Conservation (phyloP, 257 asterid species). For the Przewalskia tangutica region DNA sequence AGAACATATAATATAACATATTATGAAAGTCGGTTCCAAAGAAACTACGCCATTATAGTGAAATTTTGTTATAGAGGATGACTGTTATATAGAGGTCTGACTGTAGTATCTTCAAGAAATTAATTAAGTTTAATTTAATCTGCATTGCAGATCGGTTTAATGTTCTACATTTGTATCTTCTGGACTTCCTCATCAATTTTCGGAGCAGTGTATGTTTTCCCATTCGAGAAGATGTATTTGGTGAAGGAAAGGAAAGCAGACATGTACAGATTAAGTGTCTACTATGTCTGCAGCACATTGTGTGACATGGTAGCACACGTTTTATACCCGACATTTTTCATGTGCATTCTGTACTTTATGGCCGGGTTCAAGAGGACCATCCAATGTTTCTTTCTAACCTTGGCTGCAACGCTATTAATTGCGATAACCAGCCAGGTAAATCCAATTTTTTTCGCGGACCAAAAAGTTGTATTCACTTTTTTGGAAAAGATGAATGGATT, state of each 20-base stretch:
- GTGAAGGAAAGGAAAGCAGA: constrained; percentile 87
- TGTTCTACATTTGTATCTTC: constrained; percentile 88
- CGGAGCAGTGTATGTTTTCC: constrained; percentile 92
- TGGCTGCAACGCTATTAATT: constrained; percentile 49
- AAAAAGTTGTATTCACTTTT: not conserved
- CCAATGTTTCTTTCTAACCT: constrained; percentile 62
- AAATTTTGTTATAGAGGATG: not conserved
- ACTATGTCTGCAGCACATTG: constrained; percentile 80
- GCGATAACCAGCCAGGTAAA: constrained; percentile 86
- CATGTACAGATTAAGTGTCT: constrained; percentile 87
- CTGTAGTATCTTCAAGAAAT: not conserved
- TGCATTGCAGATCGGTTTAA: constrained; percentile 58
- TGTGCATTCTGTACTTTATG: constrained; percentile 90
- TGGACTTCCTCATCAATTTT: constrained; percentile 93
- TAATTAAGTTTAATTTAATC: not conserved
- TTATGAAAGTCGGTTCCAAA: too few species aligned
- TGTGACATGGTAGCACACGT: constrained; percentile 86
- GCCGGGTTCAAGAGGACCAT: constrained; percentile 73
- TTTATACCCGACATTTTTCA: constrained; percentile 61
- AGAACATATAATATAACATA: too few species aligned
- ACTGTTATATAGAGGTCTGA: not conserved
- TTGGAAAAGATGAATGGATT: not conserved
- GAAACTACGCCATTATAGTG: too few species aligned
- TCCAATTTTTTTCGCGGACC: not conserved
- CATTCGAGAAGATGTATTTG: constrained; percentile 75